These are phyloP conservation scores for Aristolochia contorta DNA, from an alignment of 164 flowering plant genomes.

Conservation along the genomic window DNA sequence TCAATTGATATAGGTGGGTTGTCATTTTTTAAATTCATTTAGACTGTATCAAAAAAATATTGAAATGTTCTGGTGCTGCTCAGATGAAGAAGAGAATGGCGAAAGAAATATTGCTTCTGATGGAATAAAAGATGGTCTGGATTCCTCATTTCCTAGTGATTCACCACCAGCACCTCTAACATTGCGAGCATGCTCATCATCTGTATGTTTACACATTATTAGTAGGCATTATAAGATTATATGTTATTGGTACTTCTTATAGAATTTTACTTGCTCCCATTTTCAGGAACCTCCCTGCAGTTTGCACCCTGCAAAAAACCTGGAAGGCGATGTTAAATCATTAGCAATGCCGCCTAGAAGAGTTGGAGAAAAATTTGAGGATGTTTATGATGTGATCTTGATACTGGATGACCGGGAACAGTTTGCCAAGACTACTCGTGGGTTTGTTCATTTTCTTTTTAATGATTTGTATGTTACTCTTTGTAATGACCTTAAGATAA, in stretches of 20 bases:
- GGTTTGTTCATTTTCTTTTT: conserved; percentile 22
- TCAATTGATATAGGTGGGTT: conserved; percentile 15
- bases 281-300: conserved; percentile 11
- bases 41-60: too few species aligned
- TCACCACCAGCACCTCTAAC: conserved; percentile 19
- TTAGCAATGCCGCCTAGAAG: conserved; percentile 64
- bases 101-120: not conserved
- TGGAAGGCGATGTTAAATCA: conserved; percentile 21
- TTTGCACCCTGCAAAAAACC: conserved; percentile 2
- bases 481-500: not conserved
- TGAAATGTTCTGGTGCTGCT: not conserved
- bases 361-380: conserved; percentile 69
- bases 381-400: conserved; percentile 67
- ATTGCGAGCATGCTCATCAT: conserved; percentile 54
- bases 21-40: not conserved
- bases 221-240: not conserved
- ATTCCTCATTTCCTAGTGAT: conserved; percentile 16
- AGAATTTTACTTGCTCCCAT: not conserved
- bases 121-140: conserved; percentile 11
- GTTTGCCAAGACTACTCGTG: conserved; percentile 34
- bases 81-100: too few species aligned
- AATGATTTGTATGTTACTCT: not conserved
- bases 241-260: not conserved
- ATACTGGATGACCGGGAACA: conserved; percentile 90
- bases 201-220: conserved; percentile 32